phyloP scores from a whole-genome alignment of 208 protist species.

The Jaenimonas drosophilae region DNA sequence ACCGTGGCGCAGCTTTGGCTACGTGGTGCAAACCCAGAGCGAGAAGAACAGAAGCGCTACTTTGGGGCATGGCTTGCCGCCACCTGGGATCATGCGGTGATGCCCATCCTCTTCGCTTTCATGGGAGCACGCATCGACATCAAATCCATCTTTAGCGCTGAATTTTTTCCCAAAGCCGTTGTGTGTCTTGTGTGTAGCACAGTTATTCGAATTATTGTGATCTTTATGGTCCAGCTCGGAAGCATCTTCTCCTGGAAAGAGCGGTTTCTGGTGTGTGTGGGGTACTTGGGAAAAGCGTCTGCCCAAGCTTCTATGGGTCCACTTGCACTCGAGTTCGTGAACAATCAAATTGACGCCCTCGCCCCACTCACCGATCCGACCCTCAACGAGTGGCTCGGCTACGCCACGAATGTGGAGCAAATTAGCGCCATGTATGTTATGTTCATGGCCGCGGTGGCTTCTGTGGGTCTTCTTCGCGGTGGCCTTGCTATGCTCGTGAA shows the following conservation, averaged over 20 bases:
- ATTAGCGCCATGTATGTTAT: conserved; percentile 73
- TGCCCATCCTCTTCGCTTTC: conserved; percentile 59
- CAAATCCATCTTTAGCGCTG: conserved; percentile 41
- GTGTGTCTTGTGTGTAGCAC: conserved; percentile 48
- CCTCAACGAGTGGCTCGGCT: conserved; percentile 16
- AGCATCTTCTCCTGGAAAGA: conserved; percentile 34
- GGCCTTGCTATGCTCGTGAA: conserved; percentile 32
- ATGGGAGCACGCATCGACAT: conserved; percentile 67
- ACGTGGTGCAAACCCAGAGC: conserved; percentile 21
- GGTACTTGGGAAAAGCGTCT: conserved; percentile 63
- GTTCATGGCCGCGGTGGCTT: conserved; percentile 63
- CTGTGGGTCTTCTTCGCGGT: conserved; percentile 41
- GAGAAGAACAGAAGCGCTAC: conserved; percentile 59
- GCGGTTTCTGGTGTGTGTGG: conserved; percentile 56
- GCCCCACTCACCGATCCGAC: conserved; percentile 6
- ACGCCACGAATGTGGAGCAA: conserved; percentile 60
- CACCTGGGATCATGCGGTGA: conserved; percentile 63
- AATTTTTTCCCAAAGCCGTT: conserved; percentile 64
- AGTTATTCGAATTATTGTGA: conserved; percentile 35
- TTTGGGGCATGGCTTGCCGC: conserved; percentile 49
- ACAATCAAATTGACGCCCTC: conserved; percentile 21
- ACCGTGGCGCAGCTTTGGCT: conserved; percentile 70
- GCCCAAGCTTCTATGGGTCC: conserved; percentile 68
- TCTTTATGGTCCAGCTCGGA: conserved; percentile 39
- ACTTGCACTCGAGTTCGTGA: conserved; percentile 45